Evolutionary conservation across 1,139 yeast species (phyloP).

Genomic region (Yamadazyma jaroonii): DNA sequence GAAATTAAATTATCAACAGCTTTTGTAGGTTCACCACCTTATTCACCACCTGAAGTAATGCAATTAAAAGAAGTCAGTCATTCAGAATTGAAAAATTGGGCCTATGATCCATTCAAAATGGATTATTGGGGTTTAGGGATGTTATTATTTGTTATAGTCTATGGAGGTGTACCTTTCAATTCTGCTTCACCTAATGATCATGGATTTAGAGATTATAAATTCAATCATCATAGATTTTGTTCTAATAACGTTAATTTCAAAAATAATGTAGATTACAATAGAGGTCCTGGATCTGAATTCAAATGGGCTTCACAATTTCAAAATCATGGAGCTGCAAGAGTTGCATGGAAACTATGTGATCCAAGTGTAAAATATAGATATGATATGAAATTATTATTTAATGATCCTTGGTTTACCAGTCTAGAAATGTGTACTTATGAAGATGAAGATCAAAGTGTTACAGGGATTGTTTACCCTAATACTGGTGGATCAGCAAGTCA

Average conservation of each 20-base stretch:
- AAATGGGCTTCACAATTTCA: conserved; percentile 61
- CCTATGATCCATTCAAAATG: conserved; percentile 66
- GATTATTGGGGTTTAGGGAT: conserved; percentile 77
- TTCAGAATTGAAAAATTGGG: conserved; percentile 36
- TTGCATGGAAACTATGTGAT: conserved; percentile 75
- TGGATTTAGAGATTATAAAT: conserved; percentile 55
- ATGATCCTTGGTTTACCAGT: conserved; percentile 62
- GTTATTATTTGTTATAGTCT: conserved; percentile 57
- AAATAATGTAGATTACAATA: conserved; percentile 39
- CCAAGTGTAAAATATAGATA: conserved; percentile 56
- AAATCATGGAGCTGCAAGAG: conserved; percentile 57
- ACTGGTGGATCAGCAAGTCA: conserved; percentile 10
- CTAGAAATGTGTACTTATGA: conserved; percentile 64
- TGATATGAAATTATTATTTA: conserved; percentile 49
- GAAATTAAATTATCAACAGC: conserved; percentile 44
- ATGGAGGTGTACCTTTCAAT: conserved; percentile 60
- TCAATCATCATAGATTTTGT: conserved; percentile 49
- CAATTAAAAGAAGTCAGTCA: conserved; percentile 39
- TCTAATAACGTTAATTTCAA: conserved; percentile 54
- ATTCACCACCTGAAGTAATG: conserved; percentile 77
- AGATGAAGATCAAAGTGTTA: conserved; percentile 44
- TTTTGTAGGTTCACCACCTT: conserved; percentile 78
- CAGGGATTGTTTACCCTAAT: conserved; percentile 32
- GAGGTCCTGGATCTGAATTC: conserved; percentile 69
- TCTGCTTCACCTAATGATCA: conserved; percentile 51